Conservation (phyloP, 257 asterid species). For the Nicotiana noctiflora region DNA sequence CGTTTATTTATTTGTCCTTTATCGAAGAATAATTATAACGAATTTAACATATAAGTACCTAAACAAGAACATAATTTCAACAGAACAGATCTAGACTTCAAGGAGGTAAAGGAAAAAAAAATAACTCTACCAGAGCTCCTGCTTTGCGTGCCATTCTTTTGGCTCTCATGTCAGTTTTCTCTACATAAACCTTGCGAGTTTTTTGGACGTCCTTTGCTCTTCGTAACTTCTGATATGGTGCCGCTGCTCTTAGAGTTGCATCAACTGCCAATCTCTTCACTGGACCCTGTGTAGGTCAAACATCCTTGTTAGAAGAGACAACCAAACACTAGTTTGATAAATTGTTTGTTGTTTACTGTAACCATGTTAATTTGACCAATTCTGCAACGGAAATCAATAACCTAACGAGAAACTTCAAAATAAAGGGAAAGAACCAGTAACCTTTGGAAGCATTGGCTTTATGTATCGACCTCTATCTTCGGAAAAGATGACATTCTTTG, state of each 20-base stretch:
- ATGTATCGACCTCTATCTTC: slow-evolving; percentile 96
- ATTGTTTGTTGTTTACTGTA: not conserved
- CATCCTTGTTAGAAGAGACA: slow-evolving; percentile 21
- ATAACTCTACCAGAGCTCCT: slow-evolving; percentile 85
- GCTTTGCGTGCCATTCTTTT: slow-evolving; percentile 99
- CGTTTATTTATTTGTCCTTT: not conserved
- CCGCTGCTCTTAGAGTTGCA: slow-evolving; percentile 99
- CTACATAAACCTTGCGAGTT: slow-evolving; percentile 72
- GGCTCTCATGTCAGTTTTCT: slow-evolving; percentile 96
- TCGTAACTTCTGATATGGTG: slow-evolving; percentile 95
- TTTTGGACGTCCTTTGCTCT: slow-evolving; percentile 74
- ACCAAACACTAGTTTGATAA: not conserved
- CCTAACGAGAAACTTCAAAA: not conserved
- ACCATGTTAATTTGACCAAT: not conserved
- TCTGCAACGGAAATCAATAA: slow-evolving; percentile 1
- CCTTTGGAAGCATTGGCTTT: slow-evolving; percentile 99
- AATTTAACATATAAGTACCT: not conserved
- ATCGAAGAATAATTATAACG: not conserved
- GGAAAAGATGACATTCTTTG: slow-evolving; percentile 90
- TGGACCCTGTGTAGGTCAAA: slow-evolving; percentile 64
- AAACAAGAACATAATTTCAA: slow-evolving; percentile 11
- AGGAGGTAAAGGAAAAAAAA: not conserved
- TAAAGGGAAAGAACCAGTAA: slow-evolving; percentile 18
- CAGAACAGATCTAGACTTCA: slow-evolving; percentile 1
- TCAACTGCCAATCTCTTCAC: slow-evolving; percentile 97